Conservation (phyloP, 768 basidiomycete species). For the Trametes cinnabarina region DNA sequence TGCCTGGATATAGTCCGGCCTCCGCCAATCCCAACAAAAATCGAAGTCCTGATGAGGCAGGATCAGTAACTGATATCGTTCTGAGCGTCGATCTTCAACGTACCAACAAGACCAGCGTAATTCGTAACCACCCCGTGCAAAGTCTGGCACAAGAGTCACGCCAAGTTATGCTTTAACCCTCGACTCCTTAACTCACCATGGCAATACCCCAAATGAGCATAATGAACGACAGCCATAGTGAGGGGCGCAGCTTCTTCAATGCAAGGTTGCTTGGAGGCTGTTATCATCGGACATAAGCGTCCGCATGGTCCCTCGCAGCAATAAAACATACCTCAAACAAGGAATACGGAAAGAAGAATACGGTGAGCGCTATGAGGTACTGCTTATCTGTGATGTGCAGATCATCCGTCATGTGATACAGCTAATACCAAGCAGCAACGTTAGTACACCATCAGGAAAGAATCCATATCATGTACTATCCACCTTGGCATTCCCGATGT, state of each 20-base stretch:
- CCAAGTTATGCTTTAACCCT: too few relatives aligned
- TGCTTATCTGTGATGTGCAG: constrained; percentile 60
- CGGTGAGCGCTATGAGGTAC: constrained; percentile 64
- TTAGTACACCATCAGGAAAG: too few relatives aligned
- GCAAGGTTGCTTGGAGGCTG: constrained; percentile 65
- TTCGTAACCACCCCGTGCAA: constrained; percentile 61
- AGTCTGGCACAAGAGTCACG: constrained; percentile 40
- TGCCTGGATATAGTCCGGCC: constrained; percentile 50
- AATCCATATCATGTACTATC: neutral
- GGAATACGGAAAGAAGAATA: constrained; percentile 77
- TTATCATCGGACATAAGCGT: too few relatives aligned
- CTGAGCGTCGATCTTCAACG: constrained; percentile 20
- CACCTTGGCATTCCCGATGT: constrained; percentile 75
- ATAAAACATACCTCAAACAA: constrained; percentile 55
- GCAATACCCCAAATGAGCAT: constrained; percentile 42
- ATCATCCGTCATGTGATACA: constrained; percentile 58
- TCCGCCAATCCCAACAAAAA: constrained; percentile 58
- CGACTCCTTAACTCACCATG: constrained; percentile 36
- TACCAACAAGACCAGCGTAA: constrained; percentile 62
- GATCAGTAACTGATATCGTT: neutral
- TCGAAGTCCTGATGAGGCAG: constrained; percentile 48
- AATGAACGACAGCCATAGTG: constrained; percentile 56
- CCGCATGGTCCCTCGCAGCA: too few relatives aligned
- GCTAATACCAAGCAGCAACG: constrained; percentile 37
- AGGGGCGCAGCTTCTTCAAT: constrained; percentile 58